Conservation (phyloP, 768 basidiomycete species). For the Kwoniella sp. region DNA sequence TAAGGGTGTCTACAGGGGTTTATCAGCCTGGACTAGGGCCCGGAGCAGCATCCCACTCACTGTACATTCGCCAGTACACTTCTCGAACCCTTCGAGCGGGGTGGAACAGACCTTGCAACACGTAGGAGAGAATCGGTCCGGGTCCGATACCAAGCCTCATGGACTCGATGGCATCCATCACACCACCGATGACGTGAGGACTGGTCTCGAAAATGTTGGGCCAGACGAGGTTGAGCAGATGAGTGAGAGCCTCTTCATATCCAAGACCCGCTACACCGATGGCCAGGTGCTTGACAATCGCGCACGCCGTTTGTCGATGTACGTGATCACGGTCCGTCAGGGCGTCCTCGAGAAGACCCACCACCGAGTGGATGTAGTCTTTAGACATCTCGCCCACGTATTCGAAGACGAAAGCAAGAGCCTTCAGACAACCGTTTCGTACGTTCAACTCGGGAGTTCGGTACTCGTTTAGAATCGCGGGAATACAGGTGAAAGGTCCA, state of each 20-base stretch:
- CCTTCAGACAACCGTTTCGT: constrained; percentile 96
- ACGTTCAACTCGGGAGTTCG: constrained; percentile 97
- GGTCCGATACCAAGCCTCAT: constrained; percentile 96
- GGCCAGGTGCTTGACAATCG: constrained; percentile 96
- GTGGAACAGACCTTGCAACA: constrained; percentile 92
- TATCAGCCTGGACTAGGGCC: constrained; percentile 11
- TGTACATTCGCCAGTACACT: constrained; percentile 96
- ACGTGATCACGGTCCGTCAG: constrained; percentile 97
- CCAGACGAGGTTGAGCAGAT: constrained; percentile 97
- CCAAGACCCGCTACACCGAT: constrained; percentile 95
- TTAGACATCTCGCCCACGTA: constrained; percentile 95
- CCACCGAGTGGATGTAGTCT: constrained; percentile 94
- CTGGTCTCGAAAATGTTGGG: constrained; percentile 98
- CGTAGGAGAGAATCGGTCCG: constrained; percentile 84
- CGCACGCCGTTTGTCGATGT: constrained; percentile 94
- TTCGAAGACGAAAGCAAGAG: constrained; percentile 97
- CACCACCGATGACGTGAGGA: constrained; percentile 94
- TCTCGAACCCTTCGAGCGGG: constrained; percentile 95
- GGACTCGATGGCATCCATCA: constrained; percentile 96
- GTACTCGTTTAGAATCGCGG: constrained; percentile 97
- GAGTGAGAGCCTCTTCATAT: constrained; percentile 95
- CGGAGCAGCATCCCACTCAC: constrained; percentile 53
- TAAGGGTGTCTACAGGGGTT: constrained; percentile 54
- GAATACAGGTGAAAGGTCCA: constrained; percentile 86
- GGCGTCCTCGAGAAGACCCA: constrained; percentile 97